phyloP scores from a whole-genome alignment of 768 basidiomycete species.

The Clitopilus passeckerianus region DNA sequence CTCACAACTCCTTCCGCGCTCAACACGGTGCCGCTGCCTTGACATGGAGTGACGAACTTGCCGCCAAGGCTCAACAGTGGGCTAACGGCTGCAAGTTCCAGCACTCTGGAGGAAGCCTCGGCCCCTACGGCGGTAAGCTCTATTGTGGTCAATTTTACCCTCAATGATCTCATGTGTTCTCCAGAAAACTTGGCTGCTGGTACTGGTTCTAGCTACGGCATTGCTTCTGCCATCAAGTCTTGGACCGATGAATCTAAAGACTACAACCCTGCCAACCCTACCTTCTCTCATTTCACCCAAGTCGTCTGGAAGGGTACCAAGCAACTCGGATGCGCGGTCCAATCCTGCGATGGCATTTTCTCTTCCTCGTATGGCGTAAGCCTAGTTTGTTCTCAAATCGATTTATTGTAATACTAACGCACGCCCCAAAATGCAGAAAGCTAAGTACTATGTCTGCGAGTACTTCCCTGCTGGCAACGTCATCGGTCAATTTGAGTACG shows the following conservation, averaged over 20 bases:
- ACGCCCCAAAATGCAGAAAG: conserved; percentile 30
- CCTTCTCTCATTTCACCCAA: conserved; percentile 68
- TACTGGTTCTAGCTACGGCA: conserved; percentile 47
- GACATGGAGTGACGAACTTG: conserved; percentile 59
- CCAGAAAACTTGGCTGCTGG: conserved; percentile 75
- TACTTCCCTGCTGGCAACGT: conserved; percentile 64
- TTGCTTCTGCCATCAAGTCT: conserved; percentile 42
- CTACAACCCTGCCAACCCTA: conserved; percentile 54
- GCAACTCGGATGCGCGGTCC: conserved; percentile 59
- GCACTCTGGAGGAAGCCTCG: conserved; percentile 66
- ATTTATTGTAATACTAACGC: background rate
- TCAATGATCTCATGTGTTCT: background rate
- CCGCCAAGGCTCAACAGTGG: conserved; percentile 64
- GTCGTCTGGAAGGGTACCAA: conserved; percentile 70
- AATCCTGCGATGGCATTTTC: conserved; percentile 56
- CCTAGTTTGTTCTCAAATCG: conserved; percentile 7
- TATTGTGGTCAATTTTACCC: background rate
- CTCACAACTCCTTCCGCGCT: conserved; percentile 60
- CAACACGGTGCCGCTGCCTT: conserved; percentile 60
- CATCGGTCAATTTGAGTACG: conserved; percentile 55
- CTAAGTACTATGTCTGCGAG: conserved; percentile 66
- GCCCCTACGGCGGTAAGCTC: conserved; percentile 54
- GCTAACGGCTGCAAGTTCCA: conserved; percentile 62
- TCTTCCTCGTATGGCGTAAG: conserved; percentile 47
- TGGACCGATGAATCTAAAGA: conserved; percentile 62